These are phyloP conservation scores for Gilbertella persicaria DNA, from an alignment of 371 early-diverging fungal genomes.

Conservation along the genomic window DNA sequence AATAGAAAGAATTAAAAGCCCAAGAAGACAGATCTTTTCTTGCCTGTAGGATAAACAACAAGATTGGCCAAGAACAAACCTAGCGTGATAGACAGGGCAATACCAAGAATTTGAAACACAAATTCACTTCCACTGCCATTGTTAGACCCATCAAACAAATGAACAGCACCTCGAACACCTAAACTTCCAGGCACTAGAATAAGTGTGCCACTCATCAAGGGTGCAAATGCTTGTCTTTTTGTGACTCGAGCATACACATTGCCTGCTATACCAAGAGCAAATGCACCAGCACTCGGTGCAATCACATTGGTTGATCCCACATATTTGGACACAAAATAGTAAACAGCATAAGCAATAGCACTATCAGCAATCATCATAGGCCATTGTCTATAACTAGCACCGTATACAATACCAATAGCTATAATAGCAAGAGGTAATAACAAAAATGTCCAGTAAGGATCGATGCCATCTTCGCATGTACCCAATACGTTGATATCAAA, in stretches of 20 bases:
- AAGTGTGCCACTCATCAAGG: conserved; percentile 39
- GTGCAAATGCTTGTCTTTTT: conserved; percentile 36
- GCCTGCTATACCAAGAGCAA: conserved; percentile 35
- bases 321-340: conserved; percentile 32
- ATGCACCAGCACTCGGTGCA: conserved; percentile 40
- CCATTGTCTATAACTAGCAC: conserved; percentile 29
- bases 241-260: conserved; percentile 34
- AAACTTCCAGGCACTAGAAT: conserved; percentile 45
- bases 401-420: conserved; percentile 33
- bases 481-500: conserved; percentile 9
- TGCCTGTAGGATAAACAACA: conserved; percentile 36
- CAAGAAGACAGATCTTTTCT: conserved; percentile 41
- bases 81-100: conserved; percentile 38
- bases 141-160: conserved; percentile 38
- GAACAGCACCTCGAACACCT: conserved; percentile 39
- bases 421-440: conserved; percentile 28
- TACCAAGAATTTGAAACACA: conserved; percentile 38
- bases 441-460: conserved; percentile 38
- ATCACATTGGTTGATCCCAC: conserved; percentile 23
- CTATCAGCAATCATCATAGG: conserved; percentile 26
- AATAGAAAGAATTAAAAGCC: conserved; percentile 12
- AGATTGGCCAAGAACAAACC: conserved; percentile 41
- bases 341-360: conserved; percentile 31
- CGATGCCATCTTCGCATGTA: conserved; percentile 28
- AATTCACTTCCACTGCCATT: conserved; percentile 20